A percentile compares a stretch with the other conserved stretches of the same genome.
phyloP scores from a whole-genome alignment of 1,284 basidiomycete species.

The Trichosporon ovoides region DNA sequence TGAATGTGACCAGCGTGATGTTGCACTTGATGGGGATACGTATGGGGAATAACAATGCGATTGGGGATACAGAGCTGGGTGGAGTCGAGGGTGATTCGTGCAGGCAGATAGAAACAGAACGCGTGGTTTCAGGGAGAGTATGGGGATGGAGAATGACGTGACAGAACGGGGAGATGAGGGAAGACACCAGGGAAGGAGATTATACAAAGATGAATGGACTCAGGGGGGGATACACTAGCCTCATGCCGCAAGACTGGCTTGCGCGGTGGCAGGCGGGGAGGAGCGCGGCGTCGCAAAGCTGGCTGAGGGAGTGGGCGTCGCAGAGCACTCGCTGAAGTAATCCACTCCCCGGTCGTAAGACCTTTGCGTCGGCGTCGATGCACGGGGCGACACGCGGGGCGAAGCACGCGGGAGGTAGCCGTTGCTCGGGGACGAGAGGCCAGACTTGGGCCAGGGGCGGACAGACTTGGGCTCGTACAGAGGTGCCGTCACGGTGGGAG shows the following conservation, averaged over 20 bases:
- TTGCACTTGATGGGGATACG: no score
- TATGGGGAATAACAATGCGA: no score
- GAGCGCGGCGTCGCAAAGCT: background rate
- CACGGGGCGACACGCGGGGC: background rate
- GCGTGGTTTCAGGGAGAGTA: no score
- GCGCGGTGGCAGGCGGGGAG: background rate
- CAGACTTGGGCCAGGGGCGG: background rate
- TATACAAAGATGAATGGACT: no score
- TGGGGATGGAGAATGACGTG: no score
- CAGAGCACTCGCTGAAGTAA: background rate
- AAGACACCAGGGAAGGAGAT: no score
- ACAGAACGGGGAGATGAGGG: no score
- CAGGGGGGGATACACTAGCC: no score
- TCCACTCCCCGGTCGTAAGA: background rate
- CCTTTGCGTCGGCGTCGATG: background rate
- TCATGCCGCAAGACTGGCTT: background rate
- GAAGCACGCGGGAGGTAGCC: background rate
- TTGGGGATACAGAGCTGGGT: no score
- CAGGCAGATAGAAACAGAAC: no score
- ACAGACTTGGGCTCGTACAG: background rate
- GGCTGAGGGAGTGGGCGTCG: background rate
- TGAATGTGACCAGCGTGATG: no score
- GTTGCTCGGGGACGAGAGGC: background rate
- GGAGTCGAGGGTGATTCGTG: no score
- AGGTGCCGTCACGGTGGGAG: constrained; percentile 12